A percentile compares a stretch with the other conserved stretches of the same genome.
Conservation (phyloP, 352 stramenopile species). For the Globisporangium okanoganense region DNA sequence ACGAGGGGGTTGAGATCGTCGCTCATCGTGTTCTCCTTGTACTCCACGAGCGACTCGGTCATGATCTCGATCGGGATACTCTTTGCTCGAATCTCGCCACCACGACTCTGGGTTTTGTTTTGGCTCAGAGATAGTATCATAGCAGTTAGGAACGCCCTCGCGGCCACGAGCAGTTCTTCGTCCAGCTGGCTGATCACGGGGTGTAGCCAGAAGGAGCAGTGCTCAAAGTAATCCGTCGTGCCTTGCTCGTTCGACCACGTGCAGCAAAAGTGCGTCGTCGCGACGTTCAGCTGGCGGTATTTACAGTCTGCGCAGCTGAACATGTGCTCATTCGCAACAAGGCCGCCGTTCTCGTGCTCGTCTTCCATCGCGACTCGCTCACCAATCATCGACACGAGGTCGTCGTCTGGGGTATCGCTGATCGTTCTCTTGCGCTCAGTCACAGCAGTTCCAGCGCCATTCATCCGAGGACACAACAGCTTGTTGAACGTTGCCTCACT, state of each 20-base stretch:
- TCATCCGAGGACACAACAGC: conserved; percentile 67
- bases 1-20: conserved; percentile 78
- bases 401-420: conserved; percentile 45
- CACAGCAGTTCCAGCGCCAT: conserved; percentile 17
- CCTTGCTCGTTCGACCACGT: conserved; percentile 88
- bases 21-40: conserved; percentile 71
- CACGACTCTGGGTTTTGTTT: conserved; percentile 62
- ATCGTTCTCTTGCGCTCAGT: conserved; percentile 33
- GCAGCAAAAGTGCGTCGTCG: conserved; percentile 86
- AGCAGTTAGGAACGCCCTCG: conserved; percentile 68
- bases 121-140: conserved; percentile 66
- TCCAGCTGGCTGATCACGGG: conserved; percentile 83
- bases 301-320: conserved; percentile 85
- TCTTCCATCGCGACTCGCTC: conserved; percentile 22
- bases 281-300: conserved; percentile 73
- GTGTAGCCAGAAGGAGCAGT: conserved; percentile 86
- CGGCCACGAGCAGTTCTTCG: conserved; percentile 77
- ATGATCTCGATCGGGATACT: conserved; percentile 82
- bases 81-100: conserved; percentile 78
- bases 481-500: conserved; percentile 84
- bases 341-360: conserved; percentile 30
- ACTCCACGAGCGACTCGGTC: conserved; percentile 66
- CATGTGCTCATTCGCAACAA: conserved; percentile 60
- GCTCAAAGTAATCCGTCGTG: conserved; percentile 87
- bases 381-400: conserved; percentile 40